phyloP scores from a whole-genome alignment of 495 filamentous ascomycete genomes.

The Penicillium crystallinum region DNA sequence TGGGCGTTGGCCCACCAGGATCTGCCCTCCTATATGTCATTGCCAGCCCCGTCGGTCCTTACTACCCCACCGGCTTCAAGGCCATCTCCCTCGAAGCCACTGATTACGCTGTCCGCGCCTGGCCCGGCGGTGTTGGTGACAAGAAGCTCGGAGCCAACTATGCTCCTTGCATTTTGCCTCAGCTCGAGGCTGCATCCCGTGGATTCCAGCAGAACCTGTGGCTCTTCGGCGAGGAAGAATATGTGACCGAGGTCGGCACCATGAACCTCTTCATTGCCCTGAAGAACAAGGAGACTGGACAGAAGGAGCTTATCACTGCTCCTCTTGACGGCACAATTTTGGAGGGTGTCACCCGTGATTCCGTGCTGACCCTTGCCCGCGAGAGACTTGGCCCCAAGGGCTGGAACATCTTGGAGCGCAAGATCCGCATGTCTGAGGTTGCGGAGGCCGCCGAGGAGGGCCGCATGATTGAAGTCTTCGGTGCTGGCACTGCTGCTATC shows the following conservation, averaged over 20 bases:
- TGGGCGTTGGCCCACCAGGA: slow-evolving; percentile 86
- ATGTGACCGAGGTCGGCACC: slow-evolving; percentile 91
- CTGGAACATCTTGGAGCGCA: slow-evolving; percentile 82
- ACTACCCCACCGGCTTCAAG: slow-evolving; percentile 98
- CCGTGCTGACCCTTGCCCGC: slow-evolving; percentile 72
- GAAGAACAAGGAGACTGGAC: slow-evolving; percentile 72
- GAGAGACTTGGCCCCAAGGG: slow-evolving; percentile 80
- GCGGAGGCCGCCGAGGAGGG: slow-evolving; percentile 77
- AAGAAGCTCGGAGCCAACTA: slow-evolving; percentile 99
- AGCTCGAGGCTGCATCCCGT: slow-evolving; percentile 78
- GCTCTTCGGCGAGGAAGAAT: slow-evolving; percentile 93
- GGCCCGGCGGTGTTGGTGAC: slow-evolving; percentile 94
- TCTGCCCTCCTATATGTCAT: slow-evolving; percentile 90
- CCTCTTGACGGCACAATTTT: slow-evolving; percentile 97
- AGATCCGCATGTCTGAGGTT: slow-evolving; percentile 82
- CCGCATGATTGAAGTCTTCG: slow-evolving; percentile 85
- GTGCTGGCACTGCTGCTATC: slow-evolving; percentile 78
- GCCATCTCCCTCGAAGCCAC: slow-evolving; percentile 91
- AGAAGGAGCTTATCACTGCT: slow-evolving; percentile 86
- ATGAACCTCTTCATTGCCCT: slow-evolving; percentile 95
- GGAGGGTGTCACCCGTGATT: slow-evolving; percentile 88
- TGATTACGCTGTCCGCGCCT: slow-evolving; percentile 90
- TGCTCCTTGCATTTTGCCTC: slow-evolving; percentile 90
- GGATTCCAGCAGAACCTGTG: slow-evolving; percentile 98
- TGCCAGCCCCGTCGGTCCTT: slow-evolving; percentile 93